Evolutionary conservation across 768 basidiomycete species (phyloP).

Genomic region (Austroboletus festivus): DNA sequence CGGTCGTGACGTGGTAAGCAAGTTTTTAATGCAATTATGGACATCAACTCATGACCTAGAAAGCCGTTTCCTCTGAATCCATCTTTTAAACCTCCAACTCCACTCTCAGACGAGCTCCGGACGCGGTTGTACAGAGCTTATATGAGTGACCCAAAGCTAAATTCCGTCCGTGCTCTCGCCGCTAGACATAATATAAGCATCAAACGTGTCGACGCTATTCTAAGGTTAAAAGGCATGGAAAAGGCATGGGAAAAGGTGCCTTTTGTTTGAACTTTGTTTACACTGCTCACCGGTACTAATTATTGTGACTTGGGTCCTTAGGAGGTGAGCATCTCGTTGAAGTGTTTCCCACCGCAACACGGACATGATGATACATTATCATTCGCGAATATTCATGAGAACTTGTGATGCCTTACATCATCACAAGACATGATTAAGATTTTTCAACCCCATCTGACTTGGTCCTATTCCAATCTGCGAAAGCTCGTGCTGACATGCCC

Average conservation of each 20-base stretch:
- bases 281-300: slow-evolving; percentile 8
- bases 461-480: slow-evolving; percentile 4
- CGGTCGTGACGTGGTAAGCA: slow-evolving; percentile 51
- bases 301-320: slow-evolving; percentile 16
- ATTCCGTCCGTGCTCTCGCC: slow-evolving; percentile 61
- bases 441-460: slow-evolving; percentile 74
- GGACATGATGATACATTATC: slow-evolving; percentile 54
- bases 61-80: slow-evolving; percentile 88
- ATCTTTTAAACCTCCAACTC: slow-evolving; percentile 76
- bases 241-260: slow-evolving; percentile 67
- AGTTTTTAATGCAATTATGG: slow-evolving; percentile 14
- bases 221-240: slow-evolving; percentile 80
- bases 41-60: neutral
- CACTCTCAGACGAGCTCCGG: slow-evolving; percentile 62
- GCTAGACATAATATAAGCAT: slow-evolving; percentile 61
- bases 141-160: slow-evolving; percentile 52
- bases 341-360: neutral
- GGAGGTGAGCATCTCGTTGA: slow-evolving; percentile 37
- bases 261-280: slow-evolving; percentile 16
- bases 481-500: neutral
- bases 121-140: slow-evolving; percentile 57
- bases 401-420: slow-evolving; percentile 60
- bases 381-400: slow-evolving; percentile 70
- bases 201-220: slow-evolving; percentile 78
- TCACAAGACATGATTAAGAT: slow-evolving; percentile 51